These are phyloP conservation scores for Alternaria gansuensis DNA, from an alignment of 2,329 filamentous ascomycete genomes.

Conservation along the genomic window DNA sequence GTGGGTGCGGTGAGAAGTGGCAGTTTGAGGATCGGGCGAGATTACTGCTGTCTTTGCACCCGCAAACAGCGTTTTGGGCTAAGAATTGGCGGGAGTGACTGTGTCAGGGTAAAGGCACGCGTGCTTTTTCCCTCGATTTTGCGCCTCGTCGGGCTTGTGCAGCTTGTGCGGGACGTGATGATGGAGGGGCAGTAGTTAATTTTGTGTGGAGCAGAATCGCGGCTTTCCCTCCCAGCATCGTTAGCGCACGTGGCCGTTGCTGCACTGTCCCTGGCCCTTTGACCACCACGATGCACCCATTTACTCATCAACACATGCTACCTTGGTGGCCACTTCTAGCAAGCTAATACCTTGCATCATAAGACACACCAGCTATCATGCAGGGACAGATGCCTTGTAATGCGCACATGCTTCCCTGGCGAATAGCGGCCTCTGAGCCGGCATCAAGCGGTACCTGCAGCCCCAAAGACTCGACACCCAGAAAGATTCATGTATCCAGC, in stretches of 20 bases:
- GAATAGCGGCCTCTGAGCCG: constrained; percentile 2
- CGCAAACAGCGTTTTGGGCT: constrained; percentile 25
- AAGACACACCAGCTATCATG: neutral
- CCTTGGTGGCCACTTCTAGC: neutral
- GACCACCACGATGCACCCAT: neutral
- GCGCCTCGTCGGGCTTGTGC: constrained; percentile 41
- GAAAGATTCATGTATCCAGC: no score
- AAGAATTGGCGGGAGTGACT: constrained; percentile 23
- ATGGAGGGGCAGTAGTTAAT: constrained; percentile 28
- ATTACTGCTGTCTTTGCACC: constrained; percentile 26
- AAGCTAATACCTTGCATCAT: neutral
- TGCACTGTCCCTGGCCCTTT: constrained; percentile 15
- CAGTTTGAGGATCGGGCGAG: constrained; percentile 31
- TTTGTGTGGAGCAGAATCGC: constrained; percentile 30
- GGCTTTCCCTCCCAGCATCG: constrained; percentile 23
- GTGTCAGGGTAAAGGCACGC: constrained; percentile 23
- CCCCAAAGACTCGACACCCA: no score
- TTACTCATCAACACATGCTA: constrained; percentile 4
- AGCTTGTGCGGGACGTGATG: constrained; percentile 37
- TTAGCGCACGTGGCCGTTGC: constrained; percentile 30
- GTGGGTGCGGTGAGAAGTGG: constrained; percentile 32
- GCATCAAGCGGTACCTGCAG: constrained; percentile 21
- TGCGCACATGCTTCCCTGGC: neutral
- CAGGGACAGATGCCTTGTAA: no score
- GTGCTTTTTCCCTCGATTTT: constrained; percentile 27